Evolutionary conservation across 495 filamentous ascomycete genomes (phyloP), one percentile per base, ranked within the genome.

Genomic region (Xylaria grammica): DNA sequence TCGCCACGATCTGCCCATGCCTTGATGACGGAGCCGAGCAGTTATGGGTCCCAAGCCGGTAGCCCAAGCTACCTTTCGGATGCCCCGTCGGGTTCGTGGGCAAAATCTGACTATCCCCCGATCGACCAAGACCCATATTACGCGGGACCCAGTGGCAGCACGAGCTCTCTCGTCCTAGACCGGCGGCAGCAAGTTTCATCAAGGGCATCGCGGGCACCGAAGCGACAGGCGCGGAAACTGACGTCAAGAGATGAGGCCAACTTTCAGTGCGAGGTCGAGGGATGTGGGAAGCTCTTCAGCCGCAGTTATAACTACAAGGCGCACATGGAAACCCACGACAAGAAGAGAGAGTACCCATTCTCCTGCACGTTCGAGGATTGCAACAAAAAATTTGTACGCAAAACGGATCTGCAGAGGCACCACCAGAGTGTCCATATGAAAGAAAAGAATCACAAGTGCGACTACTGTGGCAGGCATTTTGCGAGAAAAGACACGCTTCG

Each of bases 301-400:
- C 79, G 94, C 56, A 90, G 87, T 70, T 97, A 94, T 78, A 98
- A 98, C 78, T 92, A 90, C 76, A 92, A 90, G 71, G 89, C 91
- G 58, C 94, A 98, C 75, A 84, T 95, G 82, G 92, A 95, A 71
- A 94, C 87, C 8, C 94, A 98, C 77, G 88, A 97, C 74, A 90
- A 93, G 2, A 84, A 83, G 53, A 82, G 87, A 55, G 87, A 86
- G 66, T 88, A 90, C 68, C 86, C 87, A 1, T 88, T 91, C 74
- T 77, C 81, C 4, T 98, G 94, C 76, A 76, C 74, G 13, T 76
- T 85, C 38, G 74, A 84, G 49, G 78, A 85, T 64, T 95, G 91
- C 80, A 83, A 77, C 69, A 91, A 89, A 78, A 85, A 86, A 56
- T 94, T 94, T 73, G 90, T 90, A 45, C 82, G 94, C 69, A 93